Conservation (phyloP, 2,329 filamentous ascomycete species). For the Cordyceps fumosorosea region DNA sequence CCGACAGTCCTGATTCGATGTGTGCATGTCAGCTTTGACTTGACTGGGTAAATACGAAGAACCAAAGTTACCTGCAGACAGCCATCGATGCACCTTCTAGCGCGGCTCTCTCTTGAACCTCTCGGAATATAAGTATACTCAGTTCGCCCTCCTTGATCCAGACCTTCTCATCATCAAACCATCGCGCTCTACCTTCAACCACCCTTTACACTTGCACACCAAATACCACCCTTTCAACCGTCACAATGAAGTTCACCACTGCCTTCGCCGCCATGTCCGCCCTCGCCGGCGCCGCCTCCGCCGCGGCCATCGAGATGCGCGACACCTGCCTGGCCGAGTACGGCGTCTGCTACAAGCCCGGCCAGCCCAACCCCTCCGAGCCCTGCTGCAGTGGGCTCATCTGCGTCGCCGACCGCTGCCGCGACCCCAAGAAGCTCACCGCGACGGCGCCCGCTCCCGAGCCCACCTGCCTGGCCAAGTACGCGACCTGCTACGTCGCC, state of each 20-base stretch:
- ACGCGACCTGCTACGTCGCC: neutral
- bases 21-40: neutral
- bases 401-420: neutral
- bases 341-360: neutral
- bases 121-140: neutral
- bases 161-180: neutral
- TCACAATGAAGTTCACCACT: slow-evolving; percentile 2
- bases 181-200: neutral
- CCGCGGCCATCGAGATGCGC: neutral
- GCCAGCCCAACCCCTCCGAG: neutral
- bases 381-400: neutral
- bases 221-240: neutral
- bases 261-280: neutral
- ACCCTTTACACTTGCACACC: neutral
- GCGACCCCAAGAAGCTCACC: neutral
- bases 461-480: slow-evolving; percentile 4
- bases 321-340: slow-evolving; percentile 4
- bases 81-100: neutral
- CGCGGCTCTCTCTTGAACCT: neutral
- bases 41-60: neutral
- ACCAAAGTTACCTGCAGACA: neutral
- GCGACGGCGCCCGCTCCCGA: neutral
- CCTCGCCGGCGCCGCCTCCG: neutral
- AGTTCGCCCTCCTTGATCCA: neutral
- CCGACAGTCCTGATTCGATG: neutral